These are phyloP conservation scores for Linaria vulgaris DNA, from an alignment of 257 asterid species.

Conservation along the genomic window DNA sequence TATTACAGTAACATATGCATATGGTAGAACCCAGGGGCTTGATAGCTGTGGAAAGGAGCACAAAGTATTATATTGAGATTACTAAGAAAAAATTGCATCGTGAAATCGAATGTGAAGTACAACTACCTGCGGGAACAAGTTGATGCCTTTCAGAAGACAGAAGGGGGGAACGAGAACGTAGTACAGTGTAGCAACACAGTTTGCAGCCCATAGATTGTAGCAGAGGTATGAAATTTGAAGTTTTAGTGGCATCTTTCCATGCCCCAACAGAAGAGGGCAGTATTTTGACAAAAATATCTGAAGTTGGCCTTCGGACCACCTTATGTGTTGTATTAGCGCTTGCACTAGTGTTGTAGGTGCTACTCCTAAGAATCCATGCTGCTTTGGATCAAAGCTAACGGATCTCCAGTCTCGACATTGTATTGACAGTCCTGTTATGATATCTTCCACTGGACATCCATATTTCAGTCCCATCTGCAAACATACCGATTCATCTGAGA, in stretches of 20 bases:
- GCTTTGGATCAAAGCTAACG: conserved; percentile 21
- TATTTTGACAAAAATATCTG: conserved; percentile 33
- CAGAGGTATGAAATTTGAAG: conserved; percentile 27
- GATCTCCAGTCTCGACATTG: conserved; percentile 39
- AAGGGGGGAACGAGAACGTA: conserved; percentile 20
- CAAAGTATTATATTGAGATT: neutral
- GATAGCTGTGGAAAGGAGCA: conserved; percentile 26
- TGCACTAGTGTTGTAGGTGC: conserved; percentile 30
- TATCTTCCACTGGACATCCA: conserved; percentile 35
- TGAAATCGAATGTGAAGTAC: neutral
- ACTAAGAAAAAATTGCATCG: neutral
- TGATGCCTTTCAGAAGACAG: conserved; percentile 31
- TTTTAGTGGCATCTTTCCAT: conserved; percentile 24
- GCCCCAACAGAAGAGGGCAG: conserved; percentile 30
- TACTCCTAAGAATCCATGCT: conserved; percentile 32
- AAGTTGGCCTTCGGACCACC: conserved; percentile 35
- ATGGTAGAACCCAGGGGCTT: conserved; percentile 37
- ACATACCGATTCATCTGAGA: neutral
- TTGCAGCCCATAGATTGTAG: conserved; percentile 35
- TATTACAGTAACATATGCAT: conserved; percentile 23
- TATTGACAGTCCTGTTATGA: conserved; percentile 33
- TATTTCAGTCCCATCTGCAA: conserved; percentile 37
- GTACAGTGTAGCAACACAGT: conserved; percentile 28
- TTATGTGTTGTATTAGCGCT: conserved; percentile 29
- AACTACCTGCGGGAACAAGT: conserved; percentile 35